Conservation (phyloP, 2,329 filamentous ascomycete genomes). For the Paraphoma sp. region DNA sequence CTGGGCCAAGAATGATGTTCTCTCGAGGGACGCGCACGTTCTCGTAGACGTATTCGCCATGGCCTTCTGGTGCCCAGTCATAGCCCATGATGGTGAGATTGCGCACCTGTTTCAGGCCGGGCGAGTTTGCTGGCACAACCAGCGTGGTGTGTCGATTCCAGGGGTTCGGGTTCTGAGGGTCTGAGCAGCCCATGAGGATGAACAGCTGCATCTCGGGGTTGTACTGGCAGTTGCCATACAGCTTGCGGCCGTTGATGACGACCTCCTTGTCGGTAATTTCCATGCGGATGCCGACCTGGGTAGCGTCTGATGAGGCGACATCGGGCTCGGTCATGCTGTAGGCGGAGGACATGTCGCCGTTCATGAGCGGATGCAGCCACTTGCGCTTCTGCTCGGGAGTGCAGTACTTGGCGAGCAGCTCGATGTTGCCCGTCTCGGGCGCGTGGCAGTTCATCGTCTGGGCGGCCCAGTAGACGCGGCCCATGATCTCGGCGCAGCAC, state of each 20-base stretch:
- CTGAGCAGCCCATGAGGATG: slow-evolving; percentile 50
- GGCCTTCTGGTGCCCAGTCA: slow-evolving; percentile 52
- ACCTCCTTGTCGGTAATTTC: slow-evolving; percentile 47
- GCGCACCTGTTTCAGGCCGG: slow-evolving; percentile 48
- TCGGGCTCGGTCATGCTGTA: slow-evolving; percentile 62
- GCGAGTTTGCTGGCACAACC: slow-evolving; percentile 48
- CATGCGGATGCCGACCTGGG: slow-evolving; percentile 53
- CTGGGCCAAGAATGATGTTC: slow-evolving; percentile 52
- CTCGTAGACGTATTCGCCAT: slow-evolving; percentile 52
- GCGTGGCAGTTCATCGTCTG: slow-evolving; percentile 56
- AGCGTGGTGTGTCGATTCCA: slow-evolving; percentile 51
- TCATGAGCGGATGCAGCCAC: slow-evolving; percentile 58
- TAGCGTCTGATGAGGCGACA: slow-evolving; percentile 58
- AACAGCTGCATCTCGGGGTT: slow-evolving; percentile 46
- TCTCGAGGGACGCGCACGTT: slow-evolving; percentile 50
- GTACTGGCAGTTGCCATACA: slow-evolving; percentile 51
- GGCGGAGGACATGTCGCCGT: slow-evolving; percentile 57
- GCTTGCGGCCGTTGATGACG: slow-evolving; percentile 51
- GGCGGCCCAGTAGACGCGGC: slow-evolving; percentile 54
- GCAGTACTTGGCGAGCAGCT: slow-evolving; percentile 61
- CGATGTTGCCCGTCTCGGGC: slow-evolving; percentile 61
- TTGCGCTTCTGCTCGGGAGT: slow-evolving; percentile 57
- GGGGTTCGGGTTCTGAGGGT: slow-evolving; percentile 48
- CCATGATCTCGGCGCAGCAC: slow-evolving; percentile 57
- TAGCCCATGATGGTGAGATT: slow-evolving; percentile 53